Conservation (phyloP, 805 yeast genomes). For the Yarrowia sp. region DNA sequence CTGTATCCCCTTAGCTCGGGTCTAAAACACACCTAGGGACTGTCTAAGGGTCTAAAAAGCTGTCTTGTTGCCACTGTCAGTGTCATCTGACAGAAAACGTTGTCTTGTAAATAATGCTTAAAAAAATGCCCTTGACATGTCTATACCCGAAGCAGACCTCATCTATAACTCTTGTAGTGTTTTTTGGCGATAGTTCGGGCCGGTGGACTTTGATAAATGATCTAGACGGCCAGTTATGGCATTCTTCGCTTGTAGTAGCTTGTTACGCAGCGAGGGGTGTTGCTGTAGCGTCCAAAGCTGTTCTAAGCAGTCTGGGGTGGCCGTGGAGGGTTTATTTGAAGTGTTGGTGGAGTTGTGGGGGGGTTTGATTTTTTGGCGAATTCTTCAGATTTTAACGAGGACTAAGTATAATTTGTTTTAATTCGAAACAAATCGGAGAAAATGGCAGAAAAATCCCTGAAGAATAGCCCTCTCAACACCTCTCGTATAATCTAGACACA, state of each 20-base stretch:
- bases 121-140: not conserved
- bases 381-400: too few relatives aligned
- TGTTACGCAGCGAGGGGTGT: conserved; percentile 17
- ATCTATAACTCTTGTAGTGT: not conserved
- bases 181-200: conserved; percentile 2
- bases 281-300: not conserved
- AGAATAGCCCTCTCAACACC: too few relatives aligned
- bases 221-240: conserved; percentile 27
- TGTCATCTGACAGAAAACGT: conserved; percentile 18
- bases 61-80: not conserved
- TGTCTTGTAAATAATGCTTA: not conserved
- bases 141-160: not conserved
- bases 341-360: too few relatives aligned
- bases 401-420: too few relatives aligned
- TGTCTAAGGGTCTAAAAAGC: not conserved
- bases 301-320: conserved; percentile 6
- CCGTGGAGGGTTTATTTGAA: too few relatives aligned
- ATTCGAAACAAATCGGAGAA: too few relatives aligned
- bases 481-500: conserved; percentile 27
- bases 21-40: not conserved
- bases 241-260: conserved; percentile 14
- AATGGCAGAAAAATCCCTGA: too few relatives aligned
- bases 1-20: not conserved
- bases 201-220: conserved; percentile 9
- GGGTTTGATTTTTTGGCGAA: too few relatives aligned